phyloP scores from a whole-genome alignment of 2,329 filamentous ascomycete species.

The Fusarium nurragi region DNA sequence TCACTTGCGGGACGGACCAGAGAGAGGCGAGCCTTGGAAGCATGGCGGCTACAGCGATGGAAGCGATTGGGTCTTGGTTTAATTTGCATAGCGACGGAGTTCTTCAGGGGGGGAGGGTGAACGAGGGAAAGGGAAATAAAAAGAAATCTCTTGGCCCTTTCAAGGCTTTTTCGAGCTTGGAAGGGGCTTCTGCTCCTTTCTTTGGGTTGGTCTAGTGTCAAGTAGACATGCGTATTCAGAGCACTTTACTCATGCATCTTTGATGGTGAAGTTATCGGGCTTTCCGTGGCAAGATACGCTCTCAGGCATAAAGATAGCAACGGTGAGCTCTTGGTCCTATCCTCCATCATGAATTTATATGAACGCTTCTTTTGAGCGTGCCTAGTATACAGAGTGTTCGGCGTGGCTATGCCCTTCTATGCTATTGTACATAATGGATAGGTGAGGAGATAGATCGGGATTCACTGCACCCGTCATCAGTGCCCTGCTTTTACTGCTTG shows the following conservation, averaged over 20 bases:
- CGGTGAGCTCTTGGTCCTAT: neutral
- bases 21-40: neutral
- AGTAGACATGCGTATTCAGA: neutral
- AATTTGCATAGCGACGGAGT: conserved; percentile 47
- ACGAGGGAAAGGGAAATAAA: conserved; percentile 15
- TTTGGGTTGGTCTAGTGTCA: conserved; percentile 1
- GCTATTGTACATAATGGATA: conserved; percentile 11
- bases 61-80: conserved; percentile 16
- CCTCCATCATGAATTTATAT: conserved; percentile 4
- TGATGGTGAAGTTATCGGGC: too few relatives aligned
- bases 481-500: conserved; percentile 15
- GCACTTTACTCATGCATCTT: neutral
- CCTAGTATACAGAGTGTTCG: conserved; percentile 14
- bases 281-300: too few relatives aligned
- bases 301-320: neutral
- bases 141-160: conserved; percentile 13
- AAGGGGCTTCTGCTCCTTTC: conserved; percentile 2
- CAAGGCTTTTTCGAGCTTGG: neutral
- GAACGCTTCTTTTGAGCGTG: conserved; percentile 2
- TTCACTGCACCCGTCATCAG: conserved; percentile 2
- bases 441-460: conserved; percentile 6
- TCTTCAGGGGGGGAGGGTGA: conserved; percentile 25
- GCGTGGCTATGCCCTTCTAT: neutral
- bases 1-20: neutral
- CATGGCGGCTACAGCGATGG: neutral